Evolutionary conservation across 2,329 filamentous ascomycete genomes (phyloP).

Genomic region (Immersiporthe knoxdaviesiana): DNA sequence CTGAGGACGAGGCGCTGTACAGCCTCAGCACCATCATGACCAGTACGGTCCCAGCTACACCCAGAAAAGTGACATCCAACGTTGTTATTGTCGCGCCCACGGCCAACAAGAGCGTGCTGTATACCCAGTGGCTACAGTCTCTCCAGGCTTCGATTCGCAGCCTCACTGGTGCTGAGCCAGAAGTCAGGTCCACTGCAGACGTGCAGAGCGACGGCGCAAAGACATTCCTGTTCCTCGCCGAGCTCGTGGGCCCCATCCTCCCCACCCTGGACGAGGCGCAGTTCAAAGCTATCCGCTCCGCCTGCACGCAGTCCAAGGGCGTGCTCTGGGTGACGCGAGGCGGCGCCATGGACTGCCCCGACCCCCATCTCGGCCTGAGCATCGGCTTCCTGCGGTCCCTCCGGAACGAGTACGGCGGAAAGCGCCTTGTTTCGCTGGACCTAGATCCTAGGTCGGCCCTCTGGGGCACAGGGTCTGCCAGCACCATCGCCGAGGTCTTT

Average conservation of each 20-base stretch:
- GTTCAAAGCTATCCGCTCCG: conserved; percentile 7
- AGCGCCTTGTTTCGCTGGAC: conserved; percentile 35
- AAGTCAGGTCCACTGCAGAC: neutral
- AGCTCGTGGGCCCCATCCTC: neutral
- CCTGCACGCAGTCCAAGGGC: conserved; percentile 5
- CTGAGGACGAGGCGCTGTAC: neutral
- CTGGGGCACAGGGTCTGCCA: conserved; percentile 2
- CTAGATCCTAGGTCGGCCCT: conserved; percentile 31
- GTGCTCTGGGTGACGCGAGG: conserved; percentile 24
- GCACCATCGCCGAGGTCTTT: neutral
- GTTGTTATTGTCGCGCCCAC: neutral
- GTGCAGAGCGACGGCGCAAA: neutral
- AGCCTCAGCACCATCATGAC: conserved; percentile 3
- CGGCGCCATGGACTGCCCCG: conserved; percentile 27
- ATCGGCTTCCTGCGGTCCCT: conserved; percentile 35
- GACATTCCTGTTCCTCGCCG: neutral
- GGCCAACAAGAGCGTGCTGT: neutral
- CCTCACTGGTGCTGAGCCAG: neutral
- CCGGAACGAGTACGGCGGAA: conserved; percentile 34
- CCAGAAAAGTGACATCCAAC: neutral
- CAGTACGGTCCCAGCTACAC: neutral
- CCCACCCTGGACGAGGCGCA: neutral
- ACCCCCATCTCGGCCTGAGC: conserved; percentile 30
- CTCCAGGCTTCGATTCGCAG: neutral
- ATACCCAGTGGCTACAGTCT: neutral